Base-by-base conservation (phyloP, 192 early-diverging fungal genomes). In the Chytriomyces hyalinus region DNA sequence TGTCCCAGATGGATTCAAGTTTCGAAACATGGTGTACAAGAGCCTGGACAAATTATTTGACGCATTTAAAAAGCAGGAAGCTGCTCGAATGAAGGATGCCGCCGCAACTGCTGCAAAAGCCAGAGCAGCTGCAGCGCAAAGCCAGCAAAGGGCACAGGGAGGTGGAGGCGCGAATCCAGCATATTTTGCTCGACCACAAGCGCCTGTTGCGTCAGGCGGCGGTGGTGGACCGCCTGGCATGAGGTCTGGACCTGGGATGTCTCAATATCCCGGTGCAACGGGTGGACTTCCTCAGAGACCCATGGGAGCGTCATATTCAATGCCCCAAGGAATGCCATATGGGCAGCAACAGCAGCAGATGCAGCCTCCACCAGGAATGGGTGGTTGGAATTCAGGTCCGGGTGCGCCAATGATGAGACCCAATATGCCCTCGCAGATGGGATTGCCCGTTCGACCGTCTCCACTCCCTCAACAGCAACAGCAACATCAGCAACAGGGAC, bases 31-130 rank as follows among this genome's bases (percentile, higher is more conserved):
- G 0, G 85, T 82, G n/a, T 93, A 91, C 65, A 87, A 89, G 11
- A 86, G 87, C 48, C 88, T 95, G 17, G 89, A 90, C 61, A 92
- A 89, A 22, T 70, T 96, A 65, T 90, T 93, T 51, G 87, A 90
- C 57, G 89, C 90, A 6, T 95, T 92, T 81, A 95, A 97, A 80
- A 78, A 80, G 73, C 76, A 81, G 50, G 84, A 85, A 65, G 76
- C 69, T 3, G 49, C 53, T 20, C 73, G 73, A 26, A 75, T 75
- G 73, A 50, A 66, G 46, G 47, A 48, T 11, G 53, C 53, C 15
- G 73, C 73, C 0, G 22, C 11, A 13, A 48, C 7, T 7, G 71
- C 53, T 44, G 71, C 71, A 36, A 36, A 36, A 36, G 36, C 36
- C 36, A 36, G 36, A 36, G 36, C 36, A 36, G 36, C 36, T 36